Percentiles rank a stretch among this genome's conserved stretches.
Conservation (phyloP, 345 rosid species). For the Reutealis trisperma region DNA sequence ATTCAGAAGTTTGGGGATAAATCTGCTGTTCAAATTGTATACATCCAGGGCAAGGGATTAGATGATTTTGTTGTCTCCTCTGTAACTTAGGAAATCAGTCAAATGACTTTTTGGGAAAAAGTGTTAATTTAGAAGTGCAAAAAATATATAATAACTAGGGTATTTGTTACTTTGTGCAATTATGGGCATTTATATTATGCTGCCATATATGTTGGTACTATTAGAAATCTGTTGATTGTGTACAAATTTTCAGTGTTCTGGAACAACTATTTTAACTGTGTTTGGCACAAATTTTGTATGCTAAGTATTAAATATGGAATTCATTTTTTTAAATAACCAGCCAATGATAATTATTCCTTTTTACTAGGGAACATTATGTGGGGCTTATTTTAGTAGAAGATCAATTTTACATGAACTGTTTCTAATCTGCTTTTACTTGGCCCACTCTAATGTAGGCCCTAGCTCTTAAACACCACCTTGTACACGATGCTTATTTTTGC, state of each 20-base stretch:
- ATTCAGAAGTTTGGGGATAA: not conserved
- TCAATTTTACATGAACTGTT: too few relatives aligned
- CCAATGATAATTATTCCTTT: too few relatives aligned
- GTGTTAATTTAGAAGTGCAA: not conserved
- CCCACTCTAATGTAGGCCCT: too few relatives aligned
- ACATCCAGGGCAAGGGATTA: constrained; percentile 9
- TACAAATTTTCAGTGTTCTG: not conserved
- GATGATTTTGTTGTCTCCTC: constrained; percentile 17
- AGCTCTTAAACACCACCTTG: too few relatives aligned
- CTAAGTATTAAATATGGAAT: too few relatives aligned
- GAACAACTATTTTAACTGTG: not conserved
- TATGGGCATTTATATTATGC: not conserved
- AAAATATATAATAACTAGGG: not conserved
- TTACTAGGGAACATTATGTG: too few relatives aligned
- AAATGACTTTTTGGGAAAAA: not conserved
- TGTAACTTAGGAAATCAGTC: constrained; percentile 15
- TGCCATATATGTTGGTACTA: not conserved
- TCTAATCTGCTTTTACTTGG: too few relatives aligned
- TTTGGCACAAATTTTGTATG: too few relatives aligned
- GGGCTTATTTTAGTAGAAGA: too few relatives aligned
- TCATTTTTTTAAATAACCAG: too few relatives aligned
- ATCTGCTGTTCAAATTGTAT: not conserved
- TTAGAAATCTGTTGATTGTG: not conserved
- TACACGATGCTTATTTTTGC: too few relatives aligned
- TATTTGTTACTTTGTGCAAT: too few relatives aligned